These are phyloP conservation scores for Trichoderma semiorbis DNA, from an alignment of 2,329 filamentous ascomycete species.

Conservation along the genomic window DNA sequence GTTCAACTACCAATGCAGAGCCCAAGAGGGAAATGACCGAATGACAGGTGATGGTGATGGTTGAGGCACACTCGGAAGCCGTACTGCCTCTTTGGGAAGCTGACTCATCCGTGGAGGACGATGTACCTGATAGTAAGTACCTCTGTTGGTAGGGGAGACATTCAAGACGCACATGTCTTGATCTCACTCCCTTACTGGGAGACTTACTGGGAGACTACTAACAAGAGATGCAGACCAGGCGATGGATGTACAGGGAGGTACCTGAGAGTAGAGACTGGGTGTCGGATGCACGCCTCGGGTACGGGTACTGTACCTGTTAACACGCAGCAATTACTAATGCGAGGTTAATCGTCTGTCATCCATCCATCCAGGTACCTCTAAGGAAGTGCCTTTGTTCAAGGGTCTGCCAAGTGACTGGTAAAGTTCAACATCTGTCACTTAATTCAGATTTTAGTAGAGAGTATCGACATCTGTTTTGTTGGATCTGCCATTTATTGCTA, in stretches of 20 bases:
- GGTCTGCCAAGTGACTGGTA: too few relatives aligned
- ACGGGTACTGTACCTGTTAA: not conserved
- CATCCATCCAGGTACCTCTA: too few relatives aligned
- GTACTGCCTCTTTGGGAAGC: not conserved
- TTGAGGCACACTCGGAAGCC: not conserved
- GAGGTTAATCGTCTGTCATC: not conserved
- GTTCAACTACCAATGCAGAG: not conserved
- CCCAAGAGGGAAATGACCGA: not conserved
- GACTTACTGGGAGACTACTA: not conserved
- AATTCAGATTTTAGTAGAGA: not conserved
- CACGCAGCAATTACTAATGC: not conserved
- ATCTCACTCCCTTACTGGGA: not conserved
- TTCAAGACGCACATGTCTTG: not conserved
- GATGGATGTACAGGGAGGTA: not conserved
- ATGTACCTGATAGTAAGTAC: not conserved
- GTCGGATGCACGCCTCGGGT: accelerated
- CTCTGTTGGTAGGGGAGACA: not conserved
- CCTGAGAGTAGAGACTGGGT: not conserved
- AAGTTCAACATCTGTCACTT: too few relatives aligned
- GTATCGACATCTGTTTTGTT: not conserved
- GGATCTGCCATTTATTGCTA: not conserved
- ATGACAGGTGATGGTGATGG: not conserved
- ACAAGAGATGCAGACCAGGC: not conserved
- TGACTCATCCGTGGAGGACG: not conserved
- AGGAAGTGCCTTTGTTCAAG: too few relatives aligned